Base-by-base conservation (phyloP, 306 rosid genomes). In the Medicago arabica region DNA sequence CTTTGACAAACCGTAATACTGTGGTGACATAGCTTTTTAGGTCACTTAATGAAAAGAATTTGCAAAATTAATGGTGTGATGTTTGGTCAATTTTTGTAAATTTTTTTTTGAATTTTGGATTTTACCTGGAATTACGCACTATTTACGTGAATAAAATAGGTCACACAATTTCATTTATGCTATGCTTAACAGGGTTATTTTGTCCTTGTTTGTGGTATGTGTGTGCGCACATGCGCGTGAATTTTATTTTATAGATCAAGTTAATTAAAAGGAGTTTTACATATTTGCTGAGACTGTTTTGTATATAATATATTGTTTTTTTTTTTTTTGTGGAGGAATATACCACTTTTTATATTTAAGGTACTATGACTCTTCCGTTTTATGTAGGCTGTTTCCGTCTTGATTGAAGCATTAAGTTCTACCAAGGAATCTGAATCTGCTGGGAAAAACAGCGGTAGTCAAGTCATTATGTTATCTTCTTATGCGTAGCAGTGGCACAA, bases 391-490 rank as follows among this genome's bases (percentile, higher is more conserved):
- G 83, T 92, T 83, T 77, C 87, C 69, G 60, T 86, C 78, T 82
- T 92, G 81, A 92, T 95, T 82, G 99, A 90, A 85, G 90, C 93
- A 61, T 78, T 95, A 66, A 87, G 87, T 75, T 86, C 87, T 76
- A 83, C 84, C 67, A 95, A 92, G 87, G 97, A 89, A 82, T 81
- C 88, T 46, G 99, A 95, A 76, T 88, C 89, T 55, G 81, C 61
- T 79, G 88, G 85, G 68, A 90, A 83, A 83, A 78, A 31, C 74
- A 85, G 87, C 38, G 97, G 97, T 95, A 87, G 50, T 75, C 80
- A 58, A 71, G 28, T 72, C 43, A 49, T 72, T 73, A 43, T 65
- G 60, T 75, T 71, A 31, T 53, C 39, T 75, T 47, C 58, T 71
- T 80, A n/a, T 51, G 17, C 36, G 40, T 17, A 19, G 16, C 10